Percentiles rank a stretch among this genome's conserved stretches.
Evolutionary conservation across 257 asterid genomes (phyloP).

Genomic region (Mitragyna speciosa): DNA sequence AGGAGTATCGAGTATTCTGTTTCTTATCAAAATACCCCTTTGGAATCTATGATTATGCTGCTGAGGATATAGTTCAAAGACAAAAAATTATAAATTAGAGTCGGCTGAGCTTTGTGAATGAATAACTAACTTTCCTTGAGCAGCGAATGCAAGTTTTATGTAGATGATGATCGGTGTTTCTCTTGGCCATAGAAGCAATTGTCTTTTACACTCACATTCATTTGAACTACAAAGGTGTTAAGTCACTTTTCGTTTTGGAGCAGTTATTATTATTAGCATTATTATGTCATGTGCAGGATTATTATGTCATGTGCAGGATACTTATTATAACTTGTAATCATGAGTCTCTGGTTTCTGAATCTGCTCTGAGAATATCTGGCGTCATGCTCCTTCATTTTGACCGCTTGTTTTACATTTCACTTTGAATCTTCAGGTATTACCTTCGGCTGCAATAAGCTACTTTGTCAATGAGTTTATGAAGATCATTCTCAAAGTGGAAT

Average conservation of each 20-base stretch:
- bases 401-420: constrained; percentile 5
- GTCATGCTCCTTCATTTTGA: not conserved
- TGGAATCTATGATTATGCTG: too few species aligned
- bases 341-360: not conserved
- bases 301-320: not conserved
- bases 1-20: not conserved
- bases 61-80: not conserved
- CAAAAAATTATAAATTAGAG: not conserved
- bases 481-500: constrained; percentile 82
- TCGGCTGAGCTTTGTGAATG: not conserved
- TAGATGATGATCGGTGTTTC: not conserved
- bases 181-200: not conserved
- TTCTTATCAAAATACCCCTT: not conserved
- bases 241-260: not conserved
- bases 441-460: constrained; percentile 95
- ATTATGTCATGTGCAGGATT: too few species aligned
- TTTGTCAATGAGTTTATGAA: constrained; percentile 93
- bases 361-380: not conserved
- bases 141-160: not conserved
- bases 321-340: not conserved
- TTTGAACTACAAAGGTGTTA: not conserved
- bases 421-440: constrained; percentile 62
- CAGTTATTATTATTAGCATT: not conserved
- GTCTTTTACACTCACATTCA: not conserved
- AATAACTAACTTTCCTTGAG: not conserved